These are phyloP conservation scores for Agaricus subrufescens DNA, from an alignment of 768 basidiomycete genomes.

Conservation along the genomic window DNA sequence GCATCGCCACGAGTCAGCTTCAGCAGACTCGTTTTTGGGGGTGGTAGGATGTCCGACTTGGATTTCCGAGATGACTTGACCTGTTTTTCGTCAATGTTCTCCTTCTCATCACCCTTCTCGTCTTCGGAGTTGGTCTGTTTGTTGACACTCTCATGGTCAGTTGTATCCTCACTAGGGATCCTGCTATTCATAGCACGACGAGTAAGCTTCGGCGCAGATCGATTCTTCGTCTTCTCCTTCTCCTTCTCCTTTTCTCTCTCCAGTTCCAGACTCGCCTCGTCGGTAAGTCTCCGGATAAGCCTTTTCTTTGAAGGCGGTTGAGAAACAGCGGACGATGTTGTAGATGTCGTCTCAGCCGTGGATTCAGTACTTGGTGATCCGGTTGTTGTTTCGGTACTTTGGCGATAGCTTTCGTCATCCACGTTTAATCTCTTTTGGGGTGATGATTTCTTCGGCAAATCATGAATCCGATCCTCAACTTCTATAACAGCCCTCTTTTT, in stretches of 20 bases:
- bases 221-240: background rate
- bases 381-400: background rate
- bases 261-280: background rate
- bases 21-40: slow-evolving; percentile 12
- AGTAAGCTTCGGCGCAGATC: background rate
- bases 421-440: background rate
- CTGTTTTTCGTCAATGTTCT: slow-evolving; percentile 1
- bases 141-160: slow-evolving; percentile 2
- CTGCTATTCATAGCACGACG: background rate
- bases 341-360: too few relatives aligned
- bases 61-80: slow-evolving; percentile 1
- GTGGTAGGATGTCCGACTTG: background rate
- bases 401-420: background rate
- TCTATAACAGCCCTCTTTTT: slow-evolving; percentile 3
- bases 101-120: slow-evolving; percentile 7
- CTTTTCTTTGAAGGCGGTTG: background rate
- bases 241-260: background rate
- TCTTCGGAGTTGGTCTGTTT: background rate
- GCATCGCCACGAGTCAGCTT: slow-evolving; percentile 19
- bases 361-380: too few relatives aligned
- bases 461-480: slow-evolving; percentile 8
- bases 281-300: background rate
- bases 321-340: background rate
- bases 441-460: background rate
- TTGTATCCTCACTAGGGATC: background rate